phyloP scores from a whole-genome alignment of 257 asterid species.

The Orobanche coerulescens region DNA sequence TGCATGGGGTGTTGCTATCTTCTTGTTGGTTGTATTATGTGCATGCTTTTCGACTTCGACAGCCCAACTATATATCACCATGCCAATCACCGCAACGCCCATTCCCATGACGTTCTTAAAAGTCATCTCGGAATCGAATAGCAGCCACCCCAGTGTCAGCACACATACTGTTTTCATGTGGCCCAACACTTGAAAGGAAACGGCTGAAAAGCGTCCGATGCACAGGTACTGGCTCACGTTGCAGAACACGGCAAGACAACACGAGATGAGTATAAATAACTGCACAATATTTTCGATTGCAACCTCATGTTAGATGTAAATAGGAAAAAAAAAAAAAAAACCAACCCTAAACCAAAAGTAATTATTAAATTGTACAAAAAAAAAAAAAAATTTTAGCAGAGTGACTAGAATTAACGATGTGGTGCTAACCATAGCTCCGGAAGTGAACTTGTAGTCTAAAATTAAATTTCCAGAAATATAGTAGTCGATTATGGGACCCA shows the following conservation, averaged over 20 bases:
- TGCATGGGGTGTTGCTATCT: conserved; percentile 32
- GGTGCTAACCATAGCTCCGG: conserved; percentile 68
- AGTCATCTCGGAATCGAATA: conserved; percentile 81
- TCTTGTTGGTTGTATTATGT: conserved; percentile 30
- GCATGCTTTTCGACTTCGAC: conserved; percentile 74
- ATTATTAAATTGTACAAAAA: background rate
- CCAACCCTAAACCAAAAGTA: too few species aligned
- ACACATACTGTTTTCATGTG: conserved; percentile 94
- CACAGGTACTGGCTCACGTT: conserved; percentile 92
- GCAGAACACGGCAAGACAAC: conserved; percentile 91
- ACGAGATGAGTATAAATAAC: conserved; percentile 67
- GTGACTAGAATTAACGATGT: background rate
- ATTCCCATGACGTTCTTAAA: conserved; percentile 80
- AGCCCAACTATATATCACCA: conserved; percentile 95
- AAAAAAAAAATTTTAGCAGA: background rate
- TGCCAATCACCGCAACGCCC: conserved; percentile 75
- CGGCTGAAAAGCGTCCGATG: conserved; percentile 93
- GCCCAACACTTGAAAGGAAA: conserved; percentile 90
- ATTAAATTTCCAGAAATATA: conserved; percentile 52
- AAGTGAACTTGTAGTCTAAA: conserved; percentile 42
- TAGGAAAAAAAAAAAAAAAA: too few species aligned
- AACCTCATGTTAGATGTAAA: background rate
- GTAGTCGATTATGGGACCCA: conserved; percentile 81
- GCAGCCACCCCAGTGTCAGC: conserved; percentile 78
- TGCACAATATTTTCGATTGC: conserved; percentile 45